Evolutionary conservation across 192 early-diverging fungal species (phyloP).

Genomic region (Phlyctochytrium bullatum): DNA sequence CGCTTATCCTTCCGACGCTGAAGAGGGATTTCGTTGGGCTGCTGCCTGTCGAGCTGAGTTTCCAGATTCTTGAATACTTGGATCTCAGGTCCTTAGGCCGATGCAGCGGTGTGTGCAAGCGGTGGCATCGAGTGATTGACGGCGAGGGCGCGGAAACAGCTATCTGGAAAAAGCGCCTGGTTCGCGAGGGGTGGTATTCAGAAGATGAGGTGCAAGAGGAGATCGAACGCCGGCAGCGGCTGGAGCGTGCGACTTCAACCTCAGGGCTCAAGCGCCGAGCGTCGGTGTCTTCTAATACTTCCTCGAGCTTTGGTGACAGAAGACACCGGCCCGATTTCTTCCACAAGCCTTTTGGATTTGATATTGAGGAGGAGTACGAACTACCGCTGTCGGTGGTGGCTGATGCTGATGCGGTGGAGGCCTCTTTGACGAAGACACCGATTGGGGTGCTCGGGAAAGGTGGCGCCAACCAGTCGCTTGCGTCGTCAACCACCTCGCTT

Average conservation of each 20-base stretch:
- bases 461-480: too few relatives aligned
- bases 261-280: neutral
- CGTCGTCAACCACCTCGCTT: neutral
- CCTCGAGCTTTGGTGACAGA: too few relatives aligned
- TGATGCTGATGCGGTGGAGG: neutral
- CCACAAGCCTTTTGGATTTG: too few relatives aligned
- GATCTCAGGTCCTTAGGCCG: slow-evolving; percentile 76
- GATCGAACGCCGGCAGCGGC: slow-evolving; percentile 18
- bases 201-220: slow-evolving; percentile 40
- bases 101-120: slow-evolving; percentile 75
- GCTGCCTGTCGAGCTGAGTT: slow-evolving; percentile 47
- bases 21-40: slow-evolving; percentile 84
- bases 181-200: slow-evolving; percentile 39
- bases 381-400: neutral
- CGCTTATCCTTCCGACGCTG: slow-evolving; percentile 83
- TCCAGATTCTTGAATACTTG: slow-evolving; percentile 80
- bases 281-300: too few relatives aligned
- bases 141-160: slow-evolving; percentile 59
- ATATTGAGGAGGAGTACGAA: neutral
- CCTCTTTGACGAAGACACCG: too few relatives aligned
- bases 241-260: neutral
- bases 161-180: slow-evolving; percentile 49
- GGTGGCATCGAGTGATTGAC: slow-evolving; percentile 78
- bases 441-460: too few relatives aligned
- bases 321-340: too few relatives aligned